These are phyloP conservation scores for Apiotrichum gamsii DNA, from an alignment of 1,284 basidiomycete genomes.

Conservation along the genomic window DNA sequence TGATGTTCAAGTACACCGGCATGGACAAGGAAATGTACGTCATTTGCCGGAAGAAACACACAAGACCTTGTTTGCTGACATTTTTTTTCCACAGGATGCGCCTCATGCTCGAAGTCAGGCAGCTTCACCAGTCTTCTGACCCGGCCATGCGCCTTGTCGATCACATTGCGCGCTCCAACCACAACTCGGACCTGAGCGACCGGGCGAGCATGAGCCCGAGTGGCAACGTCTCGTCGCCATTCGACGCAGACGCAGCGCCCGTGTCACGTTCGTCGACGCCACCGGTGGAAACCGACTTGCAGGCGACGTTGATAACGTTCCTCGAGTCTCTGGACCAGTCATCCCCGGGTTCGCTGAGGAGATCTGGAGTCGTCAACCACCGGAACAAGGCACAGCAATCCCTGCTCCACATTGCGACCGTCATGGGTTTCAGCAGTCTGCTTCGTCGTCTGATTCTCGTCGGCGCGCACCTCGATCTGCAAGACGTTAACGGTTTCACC, in stretches of 20 bases:
- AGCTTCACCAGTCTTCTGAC: constrained; percentile 31
- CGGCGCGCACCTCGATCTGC: constrained; percentile 70
- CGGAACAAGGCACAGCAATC: constrained; percentile 63
- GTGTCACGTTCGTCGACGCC: constrained; percentile 46
- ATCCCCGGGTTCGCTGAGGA: constrained; percentile 37
- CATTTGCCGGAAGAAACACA: neutral
- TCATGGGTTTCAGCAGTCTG: constrained; percentile 70
- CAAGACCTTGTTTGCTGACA: no score
- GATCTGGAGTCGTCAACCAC: constrained; percentile 60
- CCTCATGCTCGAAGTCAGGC: constrained; percentile 36
- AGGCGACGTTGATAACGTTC: constrained; percentile 71
- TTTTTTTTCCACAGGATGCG: constrained; percentile 31
- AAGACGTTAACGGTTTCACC: constrained; percentile 86
- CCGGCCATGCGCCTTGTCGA: constrained; percentile 38
- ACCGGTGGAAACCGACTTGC: constrained; percentile 50
- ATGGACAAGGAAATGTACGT: constrained; percentile 41
- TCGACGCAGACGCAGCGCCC: constrained; percentile 5
- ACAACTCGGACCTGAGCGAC: constrained; percentile 28
- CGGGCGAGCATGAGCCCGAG: constrained; percentile 28
- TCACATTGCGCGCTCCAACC: constrained; percentile 22
- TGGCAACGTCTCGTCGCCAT: constrained; percentile 14
- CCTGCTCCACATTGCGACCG: constrained; percentile 76
- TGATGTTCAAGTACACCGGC: constrained; percentile 35
- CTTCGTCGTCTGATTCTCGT: constrained; percentile 65
- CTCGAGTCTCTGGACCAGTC: constrained; percentile 48